Conservation (phyloP, 768 basidiomycete genomes). For the Rhodocollybia butyracea region DNA sequence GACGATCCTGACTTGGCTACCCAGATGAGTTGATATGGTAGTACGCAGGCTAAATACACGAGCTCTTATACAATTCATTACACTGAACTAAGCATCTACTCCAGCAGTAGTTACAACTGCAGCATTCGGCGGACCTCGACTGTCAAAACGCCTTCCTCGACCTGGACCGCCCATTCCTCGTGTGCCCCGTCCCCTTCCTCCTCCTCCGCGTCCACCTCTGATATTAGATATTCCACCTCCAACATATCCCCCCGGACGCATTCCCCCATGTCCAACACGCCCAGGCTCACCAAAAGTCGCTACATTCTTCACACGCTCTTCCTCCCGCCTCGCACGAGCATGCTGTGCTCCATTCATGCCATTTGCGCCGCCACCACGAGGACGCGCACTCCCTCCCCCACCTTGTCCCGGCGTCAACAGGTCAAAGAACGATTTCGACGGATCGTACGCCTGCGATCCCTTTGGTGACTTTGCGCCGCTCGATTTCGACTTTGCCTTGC, state of each 20-base stretch:
- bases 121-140: neutral
- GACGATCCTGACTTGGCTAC: no score
- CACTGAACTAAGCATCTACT: no score
- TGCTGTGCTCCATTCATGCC: constrained; percentile 27
- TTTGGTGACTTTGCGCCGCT: constrained; percentile 38
- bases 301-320: constrained; percentile 81
- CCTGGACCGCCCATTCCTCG: neutral
- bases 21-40: no score
- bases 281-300: constrained; percentile 88
- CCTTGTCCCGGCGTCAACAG: constrained; percentile 37
- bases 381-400: constrained; percentile 31
- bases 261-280: constrained; percentile 54
- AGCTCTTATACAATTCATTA: no score
- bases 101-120: no score
- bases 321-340: constrained; percentile 72
- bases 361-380: constrained; percentile 40
- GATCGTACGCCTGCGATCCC: constrained; percentile 59
- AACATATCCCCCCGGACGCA: constrained; percentile 76
- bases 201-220: constrained; percentile 3
- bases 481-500: constrained; percentile 25
- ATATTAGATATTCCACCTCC: constrained; percentile 46
- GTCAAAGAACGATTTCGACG: constrained; percentile 80
- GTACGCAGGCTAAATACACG: no score
- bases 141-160: neutral
- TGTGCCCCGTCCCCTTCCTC: neutral